phyloP scores from a whole-genome alignment of 768 basidiomycete species.

The Podaxis rugospora region DNA sequence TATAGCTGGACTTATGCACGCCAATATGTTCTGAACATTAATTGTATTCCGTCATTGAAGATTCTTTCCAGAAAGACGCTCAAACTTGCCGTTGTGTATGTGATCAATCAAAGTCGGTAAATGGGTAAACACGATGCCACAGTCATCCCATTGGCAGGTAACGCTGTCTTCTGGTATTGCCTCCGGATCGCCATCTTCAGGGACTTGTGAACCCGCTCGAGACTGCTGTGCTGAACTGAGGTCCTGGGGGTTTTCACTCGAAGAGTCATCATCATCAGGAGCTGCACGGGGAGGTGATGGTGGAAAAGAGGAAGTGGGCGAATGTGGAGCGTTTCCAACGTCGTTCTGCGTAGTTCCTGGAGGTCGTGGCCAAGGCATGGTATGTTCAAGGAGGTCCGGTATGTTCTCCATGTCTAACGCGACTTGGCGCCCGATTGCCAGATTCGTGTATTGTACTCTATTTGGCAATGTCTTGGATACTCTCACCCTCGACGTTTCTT shows the following conservation, averaged over 20 bases:
- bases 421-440: not conserved
- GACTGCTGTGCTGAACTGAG: conserved; percentile 1
- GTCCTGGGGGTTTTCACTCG: conserved; percentile 7
- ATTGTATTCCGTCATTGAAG: not conserved
- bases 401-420: not conserved
- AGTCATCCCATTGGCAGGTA: conserved; percentile 83
- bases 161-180: conserved; percentile 47
- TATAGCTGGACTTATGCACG: conserved; percentile 78
- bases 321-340: not conserved
- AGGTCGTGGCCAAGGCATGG: conserved; percentile 1
- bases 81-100: conserved; percentile 67
- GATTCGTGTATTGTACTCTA: conserved; percentile 1
- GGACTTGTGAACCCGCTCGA: not conserved
- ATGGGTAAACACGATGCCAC: conserved; percentile 68
- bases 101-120: conserved; percentile 76
- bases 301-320: not conserved
- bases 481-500: not conserved
- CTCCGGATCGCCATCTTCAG: conserved; percentile 2
- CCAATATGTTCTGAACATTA: conserved; percentile 67
- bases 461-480: conserved; percentile 1
- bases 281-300: not conserved
- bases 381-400: not conserved
- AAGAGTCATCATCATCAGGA: conserved; percentile 1
- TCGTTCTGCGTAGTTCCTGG: not conserved
- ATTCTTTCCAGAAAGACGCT: not conserved